Conservation (phyloP, 306 rosid species). For the Styphnolobium japonicum region DNA sequence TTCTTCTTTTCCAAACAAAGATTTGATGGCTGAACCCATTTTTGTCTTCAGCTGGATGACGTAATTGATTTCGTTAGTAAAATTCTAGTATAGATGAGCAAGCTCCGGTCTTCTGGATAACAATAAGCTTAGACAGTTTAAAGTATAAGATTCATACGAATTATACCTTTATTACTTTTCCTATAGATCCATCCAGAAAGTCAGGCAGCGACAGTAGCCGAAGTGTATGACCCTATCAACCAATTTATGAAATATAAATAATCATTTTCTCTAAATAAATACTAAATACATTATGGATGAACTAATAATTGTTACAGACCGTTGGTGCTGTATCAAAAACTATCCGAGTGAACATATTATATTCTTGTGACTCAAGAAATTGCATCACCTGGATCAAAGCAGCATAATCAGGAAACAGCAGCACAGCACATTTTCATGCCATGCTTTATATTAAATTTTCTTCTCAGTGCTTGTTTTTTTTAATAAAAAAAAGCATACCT, state of each 20-base stretch:
- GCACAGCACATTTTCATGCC: background rate
- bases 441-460: background rate
- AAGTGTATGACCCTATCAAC: conserved; percentile 76
- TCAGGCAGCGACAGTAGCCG: conserved; percentile 82
- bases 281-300: background rate
- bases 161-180: conserved; percentile 67
- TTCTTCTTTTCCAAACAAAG: conserved; percentile 75
- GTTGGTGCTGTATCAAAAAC: conserved; percentile 94
- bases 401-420: conserved; percentile 23
- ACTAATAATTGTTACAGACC: conserved; percentile 30
- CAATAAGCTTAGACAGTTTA: background rate
- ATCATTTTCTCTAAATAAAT: background rate
- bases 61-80: conserved; percentile 16
- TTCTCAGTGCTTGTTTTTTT: background rate
- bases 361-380: conserved; percentile 75
- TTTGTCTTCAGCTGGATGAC: conserved; percentile 33
- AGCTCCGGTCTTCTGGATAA: background rate
- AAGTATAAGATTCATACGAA: conserved; percentile 24
- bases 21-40: conserved; percentile 54
- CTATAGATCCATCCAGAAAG: conserved; percentile 78
- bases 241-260: background rate
- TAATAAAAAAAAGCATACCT: conserved; percentile 33
- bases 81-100: background rate
- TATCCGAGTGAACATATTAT: conserved; percentile 71
- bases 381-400: conserved; percentile 72